These are phyloP conservation scores for Celoporthe dispersa DNA, from an alignment of 2,329 filamentous ascomycete genomes.

Conservation along the genomic window DNA sequence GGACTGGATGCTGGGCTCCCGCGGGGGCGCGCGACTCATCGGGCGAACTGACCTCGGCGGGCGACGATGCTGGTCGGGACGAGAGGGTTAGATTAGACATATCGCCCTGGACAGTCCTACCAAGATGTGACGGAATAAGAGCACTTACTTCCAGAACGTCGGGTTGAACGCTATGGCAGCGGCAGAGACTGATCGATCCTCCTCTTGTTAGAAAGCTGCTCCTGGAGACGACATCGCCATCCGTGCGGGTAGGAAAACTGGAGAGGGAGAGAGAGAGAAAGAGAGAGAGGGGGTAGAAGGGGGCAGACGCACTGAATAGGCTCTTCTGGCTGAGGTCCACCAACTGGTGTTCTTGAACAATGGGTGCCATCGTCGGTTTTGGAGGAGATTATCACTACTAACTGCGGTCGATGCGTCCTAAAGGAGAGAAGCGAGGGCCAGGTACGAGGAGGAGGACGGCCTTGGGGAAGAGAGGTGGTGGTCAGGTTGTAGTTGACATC, in stretches of 20 bases:
- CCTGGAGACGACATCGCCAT: background rate
- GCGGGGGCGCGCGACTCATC: too few species aligned
- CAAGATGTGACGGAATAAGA: background rate
- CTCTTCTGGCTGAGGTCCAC: conserved; percentile 71
- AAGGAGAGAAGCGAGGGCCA: background rate
- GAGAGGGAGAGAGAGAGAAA: background rate
- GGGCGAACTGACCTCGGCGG: conserved; percentile 14
- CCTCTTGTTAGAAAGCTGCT: conserved; percentile 30
- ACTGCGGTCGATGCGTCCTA: background rate
- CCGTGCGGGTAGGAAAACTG: too few species aligned
- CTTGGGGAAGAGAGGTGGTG: too few species aligned
- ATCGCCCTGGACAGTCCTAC: background rate
- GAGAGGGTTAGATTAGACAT: background rate
- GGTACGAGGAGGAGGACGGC: background rate
- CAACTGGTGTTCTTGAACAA: conserved; percentile 39
- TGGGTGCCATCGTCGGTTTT: conserved; percentile 25
- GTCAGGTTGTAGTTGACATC: background rate
- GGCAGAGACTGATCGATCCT: conserved; percentile 67
- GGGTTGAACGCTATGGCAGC: conserved; percentile 91
- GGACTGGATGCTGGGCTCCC: background rate
- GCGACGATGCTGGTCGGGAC: conserved; percentile 26
- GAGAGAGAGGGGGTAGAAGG: conserved; percentile 12
- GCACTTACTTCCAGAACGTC: conserved; percentile 95
- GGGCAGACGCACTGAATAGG: conserved; percentile 64
- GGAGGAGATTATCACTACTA: background rate